Percentiles rank a stretch among this genome's conserved stretches.
These are phyloP conservation scores for Plasmodium blacklocki DNA, from an alignment of 169 alveolate genomes.

Conservation along the genomic window DNA sequence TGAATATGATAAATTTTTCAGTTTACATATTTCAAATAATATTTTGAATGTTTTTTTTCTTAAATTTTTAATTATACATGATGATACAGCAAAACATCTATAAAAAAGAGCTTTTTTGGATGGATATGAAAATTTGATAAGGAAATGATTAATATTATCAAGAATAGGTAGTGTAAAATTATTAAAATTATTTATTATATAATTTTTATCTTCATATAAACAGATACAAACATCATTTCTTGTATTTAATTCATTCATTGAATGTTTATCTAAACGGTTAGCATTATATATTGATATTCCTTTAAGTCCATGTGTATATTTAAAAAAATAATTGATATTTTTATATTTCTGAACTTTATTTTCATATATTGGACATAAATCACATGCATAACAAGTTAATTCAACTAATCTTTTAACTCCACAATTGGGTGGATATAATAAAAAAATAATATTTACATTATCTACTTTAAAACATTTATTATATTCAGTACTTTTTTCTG, in stretches of 20 bases:
- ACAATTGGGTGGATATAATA: conserved; percentile 63
- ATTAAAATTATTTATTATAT: conserved; percentile 14
- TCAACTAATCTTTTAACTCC: conserved; percentile 53
- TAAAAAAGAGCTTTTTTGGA: conserved; percentile 25
- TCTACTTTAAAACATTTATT: neutral
- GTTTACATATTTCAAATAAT: conserved; percentile 27
- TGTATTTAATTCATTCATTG: conserved; percentile 21
- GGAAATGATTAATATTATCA: conserved; percentile 38
- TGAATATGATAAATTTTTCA: conserved; percentile 46
- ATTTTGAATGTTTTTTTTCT: conserved; percentile 22
- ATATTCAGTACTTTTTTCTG: neutral
- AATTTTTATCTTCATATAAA: conserved; percentile 53
- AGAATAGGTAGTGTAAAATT: conserved; percentile 9
- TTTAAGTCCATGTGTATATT: conserved; percentile 66
- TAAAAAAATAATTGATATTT: conserved; percentile 57
- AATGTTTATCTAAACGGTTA: conserved; percentile 26
- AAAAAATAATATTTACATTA: conserved; percentile 21
- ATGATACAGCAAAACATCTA: conserved; percentile 41
- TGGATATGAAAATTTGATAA: conserved; percentile 48
- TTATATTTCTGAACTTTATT: conserved; percentile 65
- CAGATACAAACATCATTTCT: conserved; percentile 53
- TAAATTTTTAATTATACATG: conserved; percentile 39
- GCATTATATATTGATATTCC: conserved; percentile 71
- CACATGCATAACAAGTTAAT: conserved; percentile 56
- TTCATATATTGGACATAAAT: conserved; percentile 56